Conservation (phyloP, 164 flowering plant species). For the Hamamelis virginiana region DNA sequence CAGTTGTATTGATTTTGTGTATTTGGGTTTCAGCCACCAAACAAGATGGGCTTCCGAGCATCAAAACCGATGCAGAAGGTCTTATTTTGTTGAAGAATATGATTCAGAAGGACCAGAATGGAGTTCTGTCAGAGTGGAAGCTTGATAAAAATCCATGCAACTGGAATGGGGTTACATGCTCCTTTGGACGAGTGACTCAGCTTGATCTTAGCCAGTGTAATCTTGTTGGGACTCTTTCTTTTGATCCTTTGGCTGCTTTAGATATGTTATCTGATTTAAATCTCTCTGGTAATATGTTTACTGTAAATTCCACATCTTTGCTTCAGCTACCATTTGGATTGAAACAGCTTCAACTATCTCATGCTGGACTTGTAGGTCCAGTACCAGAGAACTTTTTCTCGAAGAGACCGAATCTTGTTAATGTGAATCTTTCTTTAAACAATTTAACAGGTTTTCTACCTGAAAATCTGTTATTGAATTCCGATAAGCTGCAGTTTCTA, state of each 20-base stretch:
- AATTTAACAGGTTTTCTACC: slow-evolving; percentile 64
- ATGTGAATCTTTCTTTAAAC: slow-evolving; percentile 56
- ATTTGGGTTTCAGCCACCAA: slow-evolving; percentile 17
- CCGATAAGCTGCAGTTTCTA: slow-evolving; percentile 51
- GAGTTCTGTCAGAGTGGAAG: slow-evolving; percentile 58
- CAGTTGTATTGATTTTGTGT: slow-evolving; percentile 18
- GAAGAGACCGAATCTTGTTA: slow-evolving; percentile 45
- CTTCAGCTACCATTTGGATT: slow-evolving; percentile 56
- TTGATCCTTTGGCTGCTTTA: slow-evolving; percentile 53
- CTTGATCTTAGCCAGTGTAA: slow-evolving; percentile 55
- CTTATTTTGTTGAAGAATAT: slow-evolving; percentile 60
- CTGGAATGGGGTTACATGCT: slow-evolving; percentile 77
- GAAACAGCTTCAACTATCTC: slow-evolving; percentile 59
- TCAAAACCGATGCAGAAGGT: slow-evolving; percentile 59
- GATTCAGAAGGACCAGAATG: slow-evolving; percentile 62
- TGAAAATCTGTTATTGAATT: slow-evolving; percentile 33
- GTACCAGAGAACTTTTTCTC: slow-evolving; percentile 52
- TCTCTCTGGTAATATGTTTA: slow-evolving; percentile 53
- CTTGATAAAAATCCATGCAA: slow-evolving; percentile 44
- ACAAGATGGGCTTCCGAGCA: slow-evolving; percentile 11
- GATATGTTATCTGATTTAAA: slow-evolving; percentile 53
- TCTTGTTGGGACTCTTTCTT: slow-evolving; percentile 50
- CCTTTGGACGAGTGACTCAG: slow-evolving; percentile 44
- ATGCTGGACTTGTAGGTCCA: slow-evolving; percentile 45
- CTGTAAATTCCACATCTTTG: slow-evolving; percentile 55